Base-by-base conservation (phyloP, 179 eudicot species). In the Corrigiola litoralis region DNA sequence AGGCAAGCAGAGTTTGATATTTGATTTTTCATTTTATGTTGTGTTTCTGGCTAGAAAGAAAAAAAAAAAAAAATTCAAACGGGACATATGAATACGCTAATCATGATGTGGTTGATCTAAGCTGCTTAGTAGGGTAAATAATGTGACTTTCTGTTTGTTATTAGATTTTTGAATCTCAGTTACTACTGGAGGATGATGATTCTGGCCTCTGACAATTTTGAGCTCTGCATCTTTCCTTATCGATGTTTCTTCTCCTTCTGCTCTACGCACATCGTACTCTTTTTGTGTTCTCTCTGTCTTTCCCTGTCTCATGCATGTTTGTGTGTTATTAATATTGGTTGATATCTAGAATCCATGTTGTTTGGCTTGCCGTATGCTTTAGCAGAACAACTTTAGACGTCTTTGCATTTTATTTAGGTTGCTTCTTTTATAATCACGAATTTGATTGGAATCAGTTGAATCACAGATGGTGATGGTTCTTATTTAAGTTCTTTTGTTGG, bases 401-500 rank as follows among this genome's bases (percentile, higher is more conserved):
- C 7, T 40, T 58, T 50, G 13, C 31, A 62, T 34, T 58, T 18
- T 48, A 14, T 66, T 36, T 42, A 34, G 67, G 45, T 16, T 59
- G 27, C 53, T n/a, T 58, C 54, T 56, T 33, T 31, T 51, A 27
- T 41, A 9, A 33, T 41, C 68, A 29, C 41, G 61, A 72, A 40
- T 63, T 58, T 82, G 80, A 42, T 69, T 73, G 69, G 55, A 67
- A 70, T 77, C 45, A 36, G 65, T 74, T 72, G 67, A 71, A 75
- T 76, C 75, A 75, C 78, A 72, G 79, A 77, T 71, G 79, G 70
- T 73, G 76, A 71, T 85, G 82, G 67, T 83, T 78, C 84, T 79
- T 71, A 52, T 83, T 74, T 79, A 81, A 69, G 63, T 72, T 77
- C 77, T 83, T 68, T 68, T 76, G 79, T 76, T 81, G 84, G 79